These are phyloP conservation scores for Murraya koenigii DNA, from an alignment of 345 rosid species.

Conservation along the genomic window DNA sequence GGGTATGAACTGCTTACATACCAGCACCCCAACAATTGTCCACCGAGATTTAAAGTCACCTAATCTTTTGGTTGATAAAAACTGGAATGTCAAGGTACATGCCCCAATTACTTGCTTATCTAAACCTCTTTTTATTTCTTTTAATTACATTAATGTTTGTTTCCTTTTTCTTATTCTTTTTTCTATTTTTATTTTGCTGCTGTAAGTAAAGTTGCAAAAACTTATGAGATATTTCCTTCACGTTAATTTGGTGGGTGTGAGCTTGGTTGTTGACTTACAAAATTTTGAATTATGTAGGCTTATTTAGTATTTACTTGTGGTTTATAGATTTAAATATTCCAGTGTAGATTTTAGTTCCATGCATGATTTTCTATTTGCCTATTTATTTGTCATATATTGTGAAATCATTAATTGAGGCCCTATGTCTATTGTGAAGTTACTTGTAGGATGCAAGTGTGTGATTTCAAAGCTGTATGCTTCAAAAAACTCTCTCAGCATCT, in stretches of 20 bases:
- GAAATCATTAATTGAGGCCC: background rate
- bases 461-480: background rate
- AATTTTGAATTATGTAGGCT: background rate
- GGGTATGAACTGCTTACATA: slow-evolving; percentile 99
- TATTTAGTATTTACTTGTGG: background rate
- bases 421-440: background rate
- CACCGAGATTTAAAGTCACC: slow-evolving; percentile 99
- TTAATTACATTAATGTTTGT: background rate
- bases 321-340: background rate
- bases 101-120: background rate
- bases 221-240: background rate
- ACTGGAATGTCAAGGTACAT: slow-evolving; percentile 95
- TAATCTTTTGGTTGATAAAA: slow-evolving; percentile 94
- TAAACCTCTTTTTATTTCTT: background rate
- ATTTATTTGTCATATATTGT: background rate
- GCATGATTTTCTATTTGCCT: background rate
- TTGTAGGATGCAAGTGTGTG: background rate
- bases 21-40: slow-evolving; percentile 92
- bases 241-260: background rate
- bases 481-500: background rate
- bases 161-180: background rate
- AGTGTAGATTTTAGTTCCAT: background rate
- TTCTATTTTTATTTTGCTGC: background rate
- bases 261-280: background rate
- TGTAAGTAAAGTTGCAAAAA: background rate